A percentile compares a stretch with the other conserved stretches of the same genome.
Conservation (phyloP, 352 stramenopile species). For the Globisporangium spinosum region DNA sequence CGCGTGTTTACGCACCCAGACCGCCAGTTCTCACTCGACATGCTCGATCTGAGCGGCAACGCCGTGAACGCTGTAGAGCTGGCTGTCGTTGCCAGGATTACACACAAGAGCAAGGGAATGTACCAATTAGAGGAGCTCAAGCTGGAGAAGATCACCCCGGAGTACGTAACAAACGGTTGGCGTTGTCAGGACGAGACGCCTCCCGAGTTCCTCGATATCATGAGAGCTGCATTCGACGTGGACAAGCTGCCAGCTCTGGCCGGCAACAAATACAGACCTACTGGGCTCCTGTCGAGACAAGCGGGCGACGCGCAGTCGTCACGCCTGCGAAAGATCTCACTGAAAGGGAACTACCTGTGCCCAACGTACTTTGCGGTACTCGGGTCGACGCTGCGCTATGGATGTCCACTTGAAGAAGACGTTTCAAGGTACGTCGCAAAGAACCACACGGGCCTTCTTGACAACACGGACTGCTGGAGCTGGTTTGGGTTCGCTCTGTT, state of each 20-base stretch:
- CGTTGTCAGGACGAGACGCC: background rate
- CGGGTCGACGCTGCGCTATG: conserved; percentile 1
- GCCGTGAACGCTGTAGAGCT: conserved; percentile 8
- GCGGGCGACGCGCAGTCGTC: background rate
- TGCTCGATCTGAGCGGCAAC: conserved; percentile 12
- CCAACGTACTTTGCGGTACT: background rate
- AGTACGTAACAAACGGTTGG: too few relatives aligned
- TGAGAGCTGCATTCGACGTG: background rate
- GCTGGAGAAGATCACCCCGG: background rate
- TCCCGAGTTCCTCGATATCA: background rate
- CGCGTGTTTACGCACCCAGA: conserved; percentile 3
- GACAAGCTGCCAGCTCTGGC: background rate
- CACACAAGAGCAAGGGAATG: background rate
- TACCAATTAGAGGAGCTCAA: conserved; percentile 9
- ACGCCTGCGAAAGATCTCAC: background rate
- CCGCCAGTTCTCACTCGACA: background rate
- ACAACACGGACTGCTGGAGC: conserved; percentile 7
- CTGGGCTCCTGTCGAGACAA: background rate
- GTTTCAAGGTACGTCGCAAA: background rate
- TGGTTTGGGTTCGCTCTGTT: conserved; percentile 22
- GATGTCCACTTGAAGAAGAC: background rate
- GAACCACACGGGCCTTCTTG: too few relatives aligned
- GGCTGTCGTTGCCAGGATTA: conserved; percentile 13
- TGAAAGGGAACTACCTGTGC: background rate
- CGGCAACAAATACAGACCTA: background rate